phyloP scores from a whole-genome alignment of 202 grass and related monocot genomes.

The Sporobolus alterniflorus region DNA sequence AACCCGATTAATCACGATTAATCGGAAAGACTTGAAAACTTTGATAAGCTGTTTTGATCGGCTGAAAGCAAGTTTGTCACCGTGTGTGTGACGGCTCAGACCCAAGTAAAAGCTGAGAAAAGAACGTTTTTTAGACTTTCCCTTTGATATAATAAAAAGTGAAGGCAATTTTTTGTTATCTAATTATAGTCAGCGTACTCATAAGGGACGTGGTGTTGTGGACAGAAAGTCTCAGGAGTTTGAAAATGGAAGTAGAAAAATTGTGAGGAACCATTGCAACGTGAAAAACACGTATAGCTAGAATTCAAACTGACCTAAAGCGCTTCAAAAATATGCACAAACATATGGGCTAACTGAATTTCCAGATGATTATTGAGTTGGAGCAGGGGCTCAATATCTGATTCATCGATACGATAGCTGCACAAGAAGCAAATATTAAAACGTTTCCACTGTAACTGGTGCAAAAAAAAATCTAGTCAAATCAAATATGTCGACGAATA shows the following conservation, averaged over 20 bases:
- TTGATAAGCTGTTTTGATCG: not conserved
- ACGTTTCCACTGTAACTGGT: not conserved
- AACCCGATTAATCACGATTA: too few relatives aligned
- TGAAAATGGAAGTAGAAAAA: not conserved
- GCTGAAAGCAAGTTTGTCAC: not conserved
- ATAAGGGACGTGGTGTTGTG: not conserved
- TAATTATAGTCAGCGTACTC: not conserved
- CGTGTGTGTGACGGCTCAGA: too few relatives aligned
- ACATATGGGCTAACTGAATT: conserved; percentile 1
- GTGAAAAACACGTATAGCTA: not conserved
- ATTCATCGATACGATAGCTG: not conserved
- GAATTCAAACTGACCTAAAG: conserved; percentile 14
- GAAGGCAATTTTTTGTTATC: not conserved
- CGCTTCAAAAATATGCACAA: not conserved
- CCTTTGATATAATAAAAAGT: too few relatives aligned
- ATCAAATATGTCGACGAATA: not conserved
- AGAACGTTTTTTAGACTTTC: too few relatives aligned
- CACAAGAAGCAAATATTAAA: not conserved
- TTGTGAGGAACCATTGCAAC: not conserved
- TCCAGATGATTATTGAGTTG: not conserved
- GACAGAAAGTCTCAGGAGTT: not conserved
- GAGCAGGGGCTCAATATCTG: not conserved
- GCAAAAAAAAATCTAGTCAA: not conserved
- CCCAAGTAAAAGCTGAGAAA: too few relatives aligned
- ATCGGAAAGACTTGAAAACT: too few relatives aligned